Base-by-base conservation (phyloP, 1,139 yeast genomes). In the Meyerozyma guilliermondii region DNA sequence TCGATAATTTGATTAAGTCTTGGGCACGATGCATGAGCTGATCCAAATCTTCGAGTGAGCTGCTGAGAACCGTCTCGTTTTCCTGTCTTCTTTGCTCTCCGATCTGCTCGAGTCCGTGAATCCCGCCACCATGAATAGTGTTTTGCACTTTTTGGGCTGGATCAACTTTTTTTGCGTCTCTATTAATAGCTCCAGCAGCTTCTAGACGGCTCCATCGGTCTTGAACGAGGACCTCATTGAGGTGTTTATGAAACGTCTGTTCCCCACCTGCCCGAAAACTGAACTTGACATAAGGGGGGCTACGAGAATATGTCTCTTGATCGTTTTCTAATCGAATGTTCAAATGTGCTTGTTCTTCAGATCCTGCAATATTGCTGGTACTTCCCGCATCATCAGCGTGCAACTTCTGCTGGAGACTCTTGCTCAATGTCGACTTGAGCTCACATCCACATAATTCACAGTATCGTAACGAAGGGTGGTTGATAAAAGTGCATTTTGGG, bases 371-470 rank as follows among this genome's bases (percentile, higher is more conserved):
- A 44, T 46, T 40, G 29, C 43, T 44, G 9, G 40, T 33, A 23
- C 38, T 28, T 28, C 9, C 17, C 27, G 33, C 23, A 35, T 29
- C 5, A 10, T 34, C 18, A 5, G 37, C 43, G n/a, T 34, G 42
- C 10, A 39, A 23, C 31, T 41, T 41, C 35, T 10, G 45, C 36
- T 42, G 46, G 18, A 48, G 48, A 10, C 18, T 46, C 39, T 41
- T 45, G 7, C 63, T 59, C 6, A 62, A 26, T 5, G 44, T 44
- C 1, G 62, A 51, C 40, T 51, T 54, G 38, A 87, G 65, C 38
- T 75, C 72, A 0, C 83, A 69, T 0, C 96, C 96, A 65, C 98
- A 92, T 58, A 92, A 76, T 60, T 92, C 98, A 60, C 98, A 92
- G 48, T 70, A 73, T 39, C 74, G 66, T 69, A 92, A 66, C 4